Evolutionary conservation across 257 asterid genomes (phyloP).

Genomic region (Voacanga thouarsii): DNA sequence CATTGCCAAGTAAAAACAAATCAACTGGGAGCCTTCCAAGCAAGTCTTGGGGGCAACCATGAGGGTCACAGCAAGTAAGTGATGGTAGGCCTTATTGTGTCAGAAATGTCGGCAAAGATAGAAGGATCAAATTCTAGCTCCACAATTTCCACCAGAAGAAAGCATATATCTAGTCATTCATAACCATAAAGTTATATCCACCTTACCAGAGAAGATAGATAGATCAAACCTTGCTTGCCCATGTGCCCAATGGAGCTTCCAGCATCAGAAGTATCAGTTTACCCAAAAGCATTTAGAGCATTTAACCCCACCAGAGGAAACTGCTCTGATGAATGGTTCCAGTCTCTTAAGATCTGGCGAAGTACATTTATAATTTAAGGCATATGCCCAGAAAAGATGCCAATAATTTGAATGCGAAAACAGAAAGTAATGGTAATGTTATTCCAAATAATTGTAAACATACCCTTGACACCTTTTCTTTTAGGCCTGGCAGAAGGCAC

Average conservation of each 20-base stretch:
- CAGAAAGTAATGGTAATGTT: not conserved
- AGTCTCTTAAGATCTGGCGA: not conserved
- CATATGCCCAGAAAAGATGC: not conserved
- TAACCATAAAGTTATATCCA: not conserved
- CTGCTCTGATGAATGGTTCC: not conserved
- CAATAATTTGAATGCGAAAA: not conserved
- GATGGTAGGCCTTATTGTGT: not conserved
- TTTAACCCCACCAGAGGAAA: slow-evolving; percentile 6
- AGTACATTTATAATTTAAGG: not conserved
- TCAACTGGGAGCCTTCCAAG: not conserved
- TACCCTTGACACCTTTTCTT: not conserved
- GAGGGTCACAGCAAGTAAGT: not conserved
- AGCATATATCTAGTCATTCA: not conserved
- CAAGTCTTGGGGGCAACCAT: not conserved
- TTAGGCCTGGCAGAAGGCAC: not conserved
- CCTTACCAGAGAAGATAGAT: not conserved
- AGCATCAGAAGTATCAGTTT: not conserved
- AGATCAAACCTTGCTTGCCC: not conserved
- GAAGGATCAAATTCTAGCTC: not conserved
- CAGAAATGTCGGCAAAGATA: not conserved
- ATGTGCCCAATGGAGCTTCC: slow-evolving; percentile 7
- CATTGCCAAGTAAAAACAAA: not conserved
- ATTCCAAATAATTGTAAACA: not conserved
- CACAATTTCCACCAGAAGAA: not conserved
- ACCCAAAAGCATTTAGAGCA: not conserved